Evolutionary conservation across 805 yeast species (phyloP), one percentile per base, ranked within the genome.

Genomic region (Metschnikowia kofuensis): DNA sequence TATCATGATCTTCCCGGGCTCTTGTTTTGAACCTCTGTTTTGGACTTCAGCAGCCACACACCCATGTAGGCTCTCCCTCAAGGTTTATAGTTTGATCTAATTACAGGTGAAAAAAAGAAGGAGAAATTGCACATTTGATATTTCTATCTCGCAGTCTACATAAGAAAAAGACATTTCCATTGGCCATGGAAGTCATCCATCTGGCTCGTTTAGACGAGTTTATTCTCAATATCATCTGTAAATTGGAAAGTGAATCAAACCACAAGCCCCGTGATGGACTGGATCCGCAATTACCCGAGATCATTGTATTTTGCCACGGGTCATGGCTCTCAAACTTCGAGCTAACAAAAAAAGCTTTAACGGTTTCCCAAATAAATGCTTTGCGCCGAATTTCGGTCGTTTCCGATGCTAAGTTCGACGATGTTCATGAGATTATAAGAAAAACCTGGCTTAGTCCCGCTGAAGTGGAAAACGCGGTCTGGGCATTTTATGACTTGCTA

Each of bases 401-500:
- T 7, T 28, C 42, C 14, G 39, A 32, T 10, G 42, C 45, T 29
- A 28, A 39, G 13, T 13, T n/a, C 30, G 8, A 14, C 12, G 31
- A 35, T 12, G 28, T 47, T 6, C 41, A 36, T 3, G 12, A 41
- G 21, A 29, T 26, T 10, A 31, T 47, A 10, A 7, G 49, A 2
- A 27, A 28, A 15, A 8, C 15, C 5, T 46, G 49, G 49, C 30
- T 46, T n/a, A 42, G 26, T 26, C 41, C 41, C 16, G 9, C 40
- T 7, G 14, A 13, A 12, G 30, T n/a, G 16, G 21, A 28, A 11
- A 32, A 16, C 1, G 26, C 36, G 14, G 49, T 46, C 7, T 41
- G 36, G 27, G 49, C 49, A 13, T 47, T 47, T 26, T 47, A 28
- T 35, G 49, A 47, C 38, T 32, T 47, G 21, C 45, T 47, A 12